Percentiles rank a stretch among this genome's conserved stretches.
Evolutionary conservation across 2,329 filamentous ascomycete genomes (phyloP).

Genomic region (Stylonectria norvegica): DNA sequence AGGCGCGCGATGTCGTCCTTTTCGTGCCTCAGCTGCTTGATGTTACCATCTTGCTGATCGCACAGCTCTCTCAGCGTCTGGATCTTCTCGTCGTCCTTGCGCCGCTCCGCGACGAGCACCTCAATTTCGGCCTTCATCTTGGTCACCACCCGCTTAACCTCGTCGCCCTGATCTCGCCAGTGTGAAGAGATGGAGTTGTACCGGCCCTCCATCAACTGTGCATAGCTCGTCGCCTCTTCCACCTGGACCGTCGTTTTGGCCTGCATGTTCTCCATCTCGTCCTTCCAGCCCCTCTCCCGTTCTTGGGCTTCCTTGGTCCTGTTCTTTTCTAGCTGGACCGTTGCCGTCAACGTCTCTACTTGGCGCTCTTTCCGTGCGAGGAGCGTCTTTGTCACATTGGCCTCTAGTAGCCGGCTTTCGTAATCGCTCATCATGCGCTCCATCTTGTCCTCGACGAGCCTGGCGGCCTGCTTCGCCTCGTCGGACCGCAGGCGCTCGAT

Average conservation of each 20-base stretch:
- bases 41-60: conserved; percentile 69
- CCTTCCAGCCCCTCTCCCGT: conserved; percentile 59
- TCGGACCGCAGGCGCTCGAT: conserved; percentile 64
- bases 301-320: conserved; percentile 57
- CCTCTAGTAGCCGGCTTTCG: conserved; percentile 65
- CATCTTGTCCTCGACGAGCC: conserved; percentile 68
- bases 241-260: conserved; percentile 60
- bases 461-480: conserved; percentile 66
- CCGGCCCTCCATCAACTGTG: conserved; percentile 65
- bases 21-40: conserved; percentile 56
- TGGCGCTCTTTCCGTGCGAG: conserved; percentile 72
- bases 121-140: conserved; percentile 53
- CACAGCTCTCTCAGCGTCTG: conserved; percentile 63
- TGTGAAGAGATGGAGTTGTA: conserved; percentile 65
- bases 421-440: conserved; percentile 66
- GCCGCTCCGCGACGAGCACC: conserved; percentile 53
- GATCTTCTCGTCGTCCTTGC: conserved; percentile 60
- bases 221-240: conserved; percentile 62
- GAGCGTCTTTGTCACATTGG: conserved; percentile 67
- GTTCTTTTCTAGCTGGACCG: conserved; percentile 62
- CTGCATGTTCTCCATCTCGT: conserved; percentile 60
- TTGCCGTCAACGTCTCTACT: conserved; percentile 63
- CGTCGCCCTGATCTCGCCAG: conserved; percentile 63
- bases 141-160: conserved; percentile 51
- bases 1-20: conserved; percentile 58